Base-by-base conservation (phyloP, 495 filamentous ascomycete genomes). In the Aspergillus wentii region DNA sequence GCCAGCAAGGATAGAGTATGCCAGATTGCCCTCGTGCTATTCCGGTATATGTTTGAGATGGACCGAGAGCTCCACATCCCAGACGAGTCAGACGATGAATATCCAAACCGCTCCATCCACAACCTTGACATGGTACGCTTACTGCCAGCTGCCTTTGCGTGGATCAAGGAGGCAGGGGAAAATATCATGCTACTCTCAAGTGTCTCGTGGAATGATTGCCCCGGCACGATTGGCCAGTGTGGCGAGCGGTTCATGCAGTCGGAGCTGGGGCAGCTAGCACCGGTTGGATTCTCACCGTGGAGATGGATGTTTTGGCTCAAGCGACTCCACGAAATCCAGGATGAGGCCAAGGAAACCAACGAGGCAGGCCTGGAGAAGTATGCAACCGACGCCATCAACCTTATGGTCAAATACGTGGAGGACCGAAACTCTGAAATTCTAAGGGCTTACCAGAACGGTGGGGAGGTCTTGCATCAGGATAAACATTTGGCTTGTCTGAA, bases 291-390 rank as follows among this genome's bases (percentile, higher is more conserved):
- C 14, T 16, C 21, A 17, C 22, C 35, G 1, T 23, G 35, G 35
- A 23, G 23, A 42, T 45, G 29, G 13, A 44, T 52, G 40, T 52
- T 34, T 36, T 52, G 35, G 44, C 32, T 52, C 11, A 52, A 52
- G 34, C 35, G 41, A 29, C 40, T 45, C 8, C 32, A 44, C 35
- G 41, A 52, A 31, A 52, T 52, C 18, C 43, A 47, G 35, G 36
- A 47, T n/a, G 38, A 50, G 36, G 46, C 51, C 7, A 44, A 33
- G 15, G 22, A 49, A 19, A 43, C 42, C 9, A 26, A 37, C 2
- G 46, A 54, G 25, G 30, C 38, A 33, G 18, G 4, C 21, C 20
- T 50, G 16, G 46, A 34, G 10, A 33, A 41, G 32, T 26, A 34
- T 30, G 40, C 43, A 14, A 35, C 31, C 14, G 46, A 40, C 31